Evolutionary conservation across 75 land plant species (phyloP).

Genomic region (Pseudotsuga menziesii): DNA sequence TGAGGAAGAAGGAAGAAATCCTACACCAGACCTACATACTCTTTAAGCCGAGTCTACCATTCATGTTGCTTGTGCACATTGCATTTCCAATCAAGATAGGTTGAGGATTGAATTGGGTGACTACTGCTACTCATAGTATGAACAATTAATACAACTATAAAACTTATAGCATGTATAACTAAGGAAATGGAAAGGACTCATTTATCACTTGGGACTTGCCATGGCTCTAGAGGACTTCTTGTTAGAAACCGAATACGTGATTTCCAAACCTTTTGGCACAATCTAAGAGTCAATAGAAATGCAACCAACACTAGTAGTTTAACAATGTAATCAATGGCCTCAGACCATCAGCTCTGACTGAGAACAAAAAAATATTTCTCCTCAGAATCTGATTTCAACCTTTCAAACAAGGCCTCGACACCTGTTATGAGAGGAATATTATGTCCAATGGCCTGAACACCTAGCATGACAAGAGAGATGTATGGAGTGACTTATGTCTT

Average conservation of each 20-base stretch:
- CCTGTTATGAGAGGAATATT: conserved; percentile 60
- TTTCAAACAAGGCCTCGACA: conserved; percentile 47
- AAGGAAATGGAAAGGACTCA: conserved; percentile 18
- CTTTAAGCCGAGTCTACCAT: conserved; percentile 43
- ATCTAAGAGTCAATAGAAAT: conserved; percentile 48
- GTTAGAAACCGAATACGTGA: conserved; percentile 38
- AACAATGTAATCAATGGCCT: conserved; percentile 33
- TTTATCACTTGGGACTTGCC: conserved; percentile 49
- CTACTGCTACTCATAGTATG: conserved; percentile 12
- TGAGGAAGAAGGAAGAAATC: conserved; percentile 68
- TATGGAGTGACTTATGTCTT: conserved; percentile 37
- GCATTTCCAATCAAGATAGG: conserved; percentile 13
- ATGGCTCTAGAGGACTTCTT: conserved; percentile 39
- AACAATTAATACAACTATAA: conserved; percentile 28
- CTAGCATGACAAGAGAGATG: conserved; percentile 61
- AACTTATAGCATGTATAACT: conserved; percentile 39
- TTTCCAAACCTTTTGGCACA: conserved; percentile 58
- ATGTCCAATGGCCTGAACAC: conserved; percentile 58
- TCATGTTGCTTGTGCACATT: conserved; percentile 14
- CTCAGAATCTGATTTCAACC: conserved; percentile 23
- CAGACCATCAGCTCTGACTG: conserved; percentile 17
- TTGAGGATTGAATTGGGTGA: neutral
- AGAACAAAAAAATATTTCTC: conserved; percentile 15
- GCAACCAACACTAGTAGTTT: conserved; percentile 47
- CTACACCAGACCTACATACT: conserved; percentile 61